Percentiles rank a stretch among this genome's conserved stretches.
These are phyloP conservation scores for Diaporthe citri DNA, from an alignment of 2,329 filamentous ascomycete species.

Conservation along the genomic window DNA sequence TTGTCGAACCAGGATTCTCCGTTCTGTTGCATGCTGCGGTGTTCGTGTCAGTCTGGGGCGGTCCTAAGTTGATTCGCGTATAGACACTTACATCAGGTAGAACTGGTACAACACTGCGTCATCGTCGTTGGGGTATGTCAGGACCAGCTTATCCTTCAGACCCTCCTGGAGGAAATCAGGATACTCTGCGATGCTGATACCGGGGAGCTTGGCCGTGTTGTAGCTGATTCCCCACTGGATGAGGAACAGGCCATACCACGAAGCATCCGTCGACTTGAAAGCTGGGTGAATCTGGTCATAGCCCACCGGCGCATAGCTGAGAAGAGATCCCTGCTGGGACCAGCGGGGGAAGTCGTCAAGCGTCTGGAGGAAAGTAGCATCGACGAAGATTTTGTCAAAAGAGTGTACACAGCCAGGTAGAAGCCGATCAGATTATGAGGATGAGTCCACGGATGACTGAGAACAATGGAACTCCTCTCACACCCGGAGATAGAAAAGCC, in stretches of 20 bases:
- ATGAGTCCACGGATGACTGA: conserved; percentile 2
- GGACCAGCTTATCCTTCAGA: conserved; percentile 65
- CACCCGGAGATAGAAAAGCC: not conserved
- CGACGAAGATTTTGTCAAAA: conserved; percentile 51
- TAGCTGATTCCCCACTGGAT: conserved; percentile 54
- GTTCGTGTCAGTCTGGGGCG: not conserved
- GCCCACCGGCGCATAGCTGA: conserved; percentile 62
- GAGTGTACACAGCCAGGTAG: not conserved
- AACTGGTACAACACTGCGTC: conserved; percentile 67
- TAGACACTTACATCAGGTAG: conserved; percentile 58
- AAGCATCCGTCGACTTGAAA: conserved; percentile 57
- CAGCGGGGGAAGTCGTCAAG: conserved; percentile 65
- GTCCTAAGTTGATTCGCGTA: accelerated
- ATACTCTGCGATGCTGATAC: conserved; percentile 49
- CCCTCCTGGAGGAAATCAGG: conserved; percentile 60
- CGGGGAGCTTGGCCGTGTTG: conserved; percentile 51
- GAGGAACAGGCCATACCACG: conserved; percentile 58
- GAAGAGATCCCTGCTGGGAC: conserved; percentile 59
- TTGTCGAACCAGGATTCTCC: conserved; percentile 61
- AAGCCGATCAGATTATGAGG: not conserved
- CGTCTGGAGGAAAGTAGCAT: conserved; percentile 63
- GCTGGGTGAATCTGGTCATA: conserved; percentile 57
- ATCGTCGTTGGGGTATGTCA: conserved; percentile 71
- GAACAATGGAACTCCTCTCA: not conserved
- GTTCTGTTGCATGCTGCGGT: conserved; percentile 53